Conservation (phyloP, 78 protist genomes). For the Creolimax fragrantissima region DNA sequence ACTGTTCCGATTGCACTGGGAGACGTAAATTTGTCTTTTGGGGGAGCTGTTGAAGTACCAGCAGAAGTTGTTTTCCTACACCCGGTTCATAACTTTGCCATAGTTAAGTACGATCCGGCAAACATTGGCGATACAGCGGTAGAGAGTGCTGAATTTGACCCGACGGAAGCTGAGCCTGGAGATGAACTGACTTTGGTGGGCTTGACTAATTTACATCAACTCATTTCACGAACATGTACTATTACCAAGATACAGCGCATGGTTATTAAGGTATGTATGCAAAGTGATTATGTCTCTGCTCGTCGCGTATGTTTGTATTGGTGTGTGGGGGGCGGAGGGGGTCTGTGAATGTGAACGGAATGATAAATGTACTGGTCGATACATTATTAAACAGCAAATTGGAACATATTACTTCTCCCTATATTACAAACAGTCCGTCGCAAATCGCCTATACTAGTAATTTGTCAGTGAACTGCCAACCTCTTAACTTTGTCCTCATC, state of each 20-base stretch:
- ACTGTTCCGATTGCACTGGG: constrained; percentile 22
- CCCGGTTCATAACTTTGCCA: constrained; percentile 36
- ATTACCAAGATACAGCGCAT: constrained; percentile 9
- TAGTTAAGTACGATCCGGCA: constrained; percentile 34
- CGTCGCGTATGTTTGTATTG: no score
- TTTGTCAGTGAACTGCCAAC: no score
- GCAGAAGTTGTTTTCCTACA: constrained; percentile 20
- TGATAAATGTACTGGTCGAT: no score
- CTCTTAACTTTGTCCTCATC: no score
- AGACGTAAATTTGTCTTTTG: constrained; percentile 16
- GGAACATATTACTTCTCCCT: no score
- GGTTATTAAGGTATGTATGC: not conserved
- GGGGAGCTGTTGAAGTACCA: constrained; percentile 6
- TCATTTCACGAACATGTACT: not conserved
- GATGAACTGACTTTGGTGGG: not conserved
- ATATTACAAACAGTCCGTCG: no score
- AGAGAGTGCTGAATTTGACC: not conserved
- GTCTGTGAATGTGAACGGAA: no score
- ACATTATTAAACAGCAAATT: no score
- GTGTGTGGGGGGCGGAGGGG: no score
- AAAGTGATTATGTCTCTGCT: no score
- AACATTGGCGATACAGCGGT: not conserved
- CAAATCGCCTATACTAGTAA: no score
- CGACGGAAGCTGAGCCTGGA: not conserved
- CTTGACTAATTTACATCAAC: not conserved